Evolutionary conservation across 345 rosid genomes (phyloP), one percentile per base, ranked within the genome.

Genomic region (Arabidopsis arenosa): DNA sequence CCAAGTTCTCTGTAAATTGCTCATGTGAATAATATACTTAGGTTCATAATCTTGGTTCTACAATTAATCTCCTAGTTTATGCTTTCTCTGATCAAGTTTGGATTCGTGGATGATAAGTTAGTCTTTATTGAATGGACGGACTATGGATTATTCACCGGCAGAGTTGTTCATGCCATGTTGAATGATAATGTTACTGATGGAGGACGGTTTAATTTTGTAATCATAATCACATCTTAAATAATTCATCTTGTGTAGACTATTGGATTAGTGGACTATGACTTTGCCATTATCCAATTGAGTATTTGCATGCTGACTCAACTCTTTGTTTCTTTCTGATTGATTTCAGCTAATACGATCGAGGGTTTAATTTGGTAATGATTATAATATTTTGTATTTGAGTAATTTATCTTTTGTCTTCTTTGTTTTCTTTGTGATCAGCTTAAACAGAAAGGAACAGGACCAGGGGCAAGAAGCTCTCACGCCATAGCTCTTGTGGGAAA

Each of bases 391-490:
- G 49, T 44, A 14, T 14, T 44, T 33, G 26, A 28, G 32, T 11
- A 32, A 32, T 13, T 53, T 3, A 45, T 75, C 10, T 56, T 56
- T 14, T 40, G 37, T 30, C 59, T 37, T 53, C 12, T 61, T 49
- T 63, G 26, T 48, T 23, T 37, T 41, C 3, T 52, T 7, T 76
- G 56, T 61, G 57, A 36, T 23, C 76, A 93, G 98, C 87, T 93
- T 73, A 77, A 84, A 10, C 97, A 91, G 80, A 84, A 83, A 14
- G 98, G 92, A 17, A 66, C 76, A 1, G 90, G 96, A 47, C 96
- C 96, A 15, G 98, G 96, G 76, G 93, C 96, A 39, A 84, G 97
- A 81, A 93, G 98, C 85, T 93, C 96, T 1, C 98, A 93, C 10
- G 97, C 97, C 75, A 72, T 93, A 49, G 71, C 97, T 66, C 48